These are phyloP conservation scores for Microstegium vimineum DNA, from an alignment of 176 grass and related monocot species.

Conservation along the genomic window DNA sequence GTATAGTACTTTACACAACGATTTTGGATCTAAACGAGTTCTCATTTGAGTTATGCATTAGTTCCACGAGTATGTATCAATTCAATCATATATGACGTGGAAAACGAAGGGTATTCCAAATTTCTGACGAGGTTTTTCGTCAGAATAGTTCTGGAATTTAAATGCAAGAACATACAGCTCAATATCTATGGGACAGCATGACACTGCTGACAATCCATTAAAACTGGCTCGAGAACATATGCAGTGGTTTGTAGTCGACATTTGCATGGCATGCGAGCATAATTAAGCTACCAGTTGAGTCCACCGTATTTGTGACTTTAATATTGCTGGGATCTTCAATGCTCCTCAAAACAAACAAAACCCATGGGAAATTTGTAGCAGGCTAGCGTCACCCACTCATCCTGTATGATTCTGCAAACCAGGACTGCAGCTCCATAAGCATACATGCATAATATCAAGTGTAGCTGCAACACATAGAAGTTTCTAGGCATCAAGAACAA, in stretches of 20 bases:
- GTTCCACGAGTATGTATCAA: not conserved
- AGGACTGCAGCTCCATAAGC: not conserved
- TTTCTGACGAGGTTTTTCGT: not conserved
- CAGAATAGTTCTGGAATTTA: not conserved
- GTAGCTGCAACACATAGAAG: not conserved
- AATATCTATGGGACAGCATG: not conserved
- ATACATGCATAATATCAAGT: not conserved
- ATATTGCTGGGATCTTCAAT: no score
- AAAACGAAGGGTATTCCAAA: not conserved
- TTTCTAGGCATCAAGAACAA: constrained; percentile 8
- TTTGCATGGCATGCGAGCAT: not conserved
- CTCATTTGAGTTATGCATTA: no score
- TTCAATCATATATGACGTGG: not conserved
- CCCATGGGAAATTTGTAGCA: not conserved
- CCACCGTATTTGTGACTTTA: not conserved
- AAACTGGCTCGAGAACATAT: not conserved
- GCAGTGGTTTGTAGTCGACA: not conserved
- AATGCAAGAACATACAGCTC: not conserved
- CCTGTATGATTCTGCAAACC: not conserved
- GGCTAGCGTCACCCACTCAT: not conserved
- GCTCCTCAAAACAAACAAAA: no score
- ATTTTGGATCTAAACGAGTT: no score
- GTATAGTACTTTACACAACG: no score
- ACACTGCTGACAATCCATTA: not conserved
- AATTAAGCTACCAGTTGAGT: not conserved